A percentile compares a stretch with the other conserved stretches of the same genome.
Evolutionary conservation across 768 basidiomycete species (phyloP).

Genomic region (Suillus lakei): DNA sequence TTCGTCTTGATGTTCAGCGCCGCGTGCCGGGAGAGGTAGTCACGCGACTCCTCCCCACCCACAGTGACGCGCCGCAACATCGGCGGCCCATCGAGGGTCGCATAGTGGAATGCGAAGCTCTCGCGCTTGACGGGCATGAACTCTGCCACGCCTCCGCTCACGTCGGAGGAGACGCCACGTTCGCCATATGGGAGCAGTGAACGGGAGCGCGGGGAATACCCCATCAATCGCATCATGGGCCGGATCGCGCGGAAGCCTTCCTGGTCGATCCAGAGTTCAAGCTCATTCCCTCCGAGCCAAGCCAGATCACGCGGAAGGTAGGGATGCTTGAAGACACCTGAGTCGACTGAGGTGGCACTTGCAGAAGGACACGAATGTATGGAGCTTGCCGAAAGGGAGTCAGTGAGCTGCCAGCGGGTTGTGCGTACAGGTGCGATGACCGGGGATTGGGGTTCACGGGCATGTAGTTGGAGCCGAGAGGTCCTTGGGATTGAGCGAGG

Average conservation of each 20-base stretch:
- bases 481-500: conserved; percentile 19
- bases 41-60: conserved; percentile 67
- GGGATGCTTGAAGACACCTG: conserved; percentile 19
- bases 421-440: conserved; percentile 1
- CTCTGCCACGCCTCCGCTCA: conserved; percentile 56
- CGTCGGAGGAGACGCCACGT: conserved; percentile 32
- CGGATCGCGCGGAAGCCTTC: conserved; percentile 75
- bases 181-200: conserved; percentile 30
- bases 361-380: conserved; percentile 11
- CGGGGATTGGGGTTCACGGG: not conserved
- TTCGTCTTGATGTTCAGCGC: conserved; percentile 68
- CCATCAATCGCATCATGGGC: conserved; percentile 63
- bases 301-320: conserved; percentile 44
- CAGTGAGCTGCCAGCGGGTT: conserved; percentile 21
- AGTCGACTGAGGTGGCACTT: conserved; percentile 1
- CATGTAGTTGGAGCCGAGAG: not conserved
- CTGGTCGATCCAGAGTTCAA: conserved; percentile 81
- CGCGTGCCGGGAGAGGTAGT: conserved; percentile 80
- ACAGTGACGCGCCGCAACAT: conserved; percentile 72
- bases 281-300: conserved; percentile 57
- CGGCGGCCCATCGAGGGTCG: conserved; percentile 67
- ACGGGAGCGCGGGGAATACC: conserved; percentile 45
- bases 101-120: conserved; percentile 72
- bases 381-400: conserved; percentile 12
- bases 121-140: conserved; percentile 68